Evolutionary conservation across 2,329 filamentous ascomycete species (phyloP), one percentile per base, ranked within the genome.

Genomic region (Boeremia lycopersici): DNA sequence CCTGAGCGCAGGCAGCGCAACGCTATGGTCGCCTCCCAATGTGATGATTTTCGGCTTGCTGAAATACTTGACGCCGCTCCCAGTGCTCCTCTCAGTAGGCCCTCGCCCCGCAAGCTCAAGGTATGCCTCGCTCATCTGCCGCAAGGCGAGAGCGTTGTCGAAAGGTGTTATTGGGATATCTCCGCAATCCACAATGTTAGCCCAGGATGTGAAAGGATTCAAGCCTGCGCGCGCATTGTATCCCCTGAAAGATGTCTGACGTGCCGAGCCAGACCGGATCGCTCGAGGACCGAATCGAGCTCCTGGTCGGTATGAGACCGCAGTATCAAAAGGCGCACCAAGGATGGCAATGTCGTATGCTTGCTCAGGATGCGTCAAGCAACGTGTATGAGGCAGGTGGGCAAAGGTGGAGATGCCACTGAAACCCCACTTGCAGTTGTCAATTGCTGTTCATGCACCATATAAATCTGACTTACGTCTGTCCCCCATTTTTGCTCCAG

Each of bases 111-210:
- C 80, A 2, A 96, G 85, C 74, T 93, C 88, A 6, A 82, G 78
- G 72, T 90, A 92, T 0, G 90, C 91, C 68, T 88, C 85, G 29
- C 85, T 90, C 91, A 96, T 96, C 76, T 96, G 93, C 39, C 82
- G 80, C 48, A 93, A 79, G 0, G 93, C 93, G 13, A 96, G 80
- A 1, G 81, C 85, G 72, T 96, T 96, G 78, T 96, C 91, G 64
- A 96, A 88, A 0, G 92, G 92, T 0, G 89, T 90, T 62, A 96
- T 82, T 26, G 93, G 91, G 51, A 96, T 91, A 72, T 96, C 93
- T 41, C 93, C 93, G 74, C 93, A 97, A 79, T 97, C 93, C 45
- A 93, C 80, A 55, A 96, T 85, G 34, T 79, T 86, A 0, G 90
- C 89, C 89, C 89, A 93, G 49, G 84, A 88, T 35, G 80, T 79